Conservation (phyloP, 495 filamentous ascomycete genomes). For the Xylaria telfairii region DNA sequence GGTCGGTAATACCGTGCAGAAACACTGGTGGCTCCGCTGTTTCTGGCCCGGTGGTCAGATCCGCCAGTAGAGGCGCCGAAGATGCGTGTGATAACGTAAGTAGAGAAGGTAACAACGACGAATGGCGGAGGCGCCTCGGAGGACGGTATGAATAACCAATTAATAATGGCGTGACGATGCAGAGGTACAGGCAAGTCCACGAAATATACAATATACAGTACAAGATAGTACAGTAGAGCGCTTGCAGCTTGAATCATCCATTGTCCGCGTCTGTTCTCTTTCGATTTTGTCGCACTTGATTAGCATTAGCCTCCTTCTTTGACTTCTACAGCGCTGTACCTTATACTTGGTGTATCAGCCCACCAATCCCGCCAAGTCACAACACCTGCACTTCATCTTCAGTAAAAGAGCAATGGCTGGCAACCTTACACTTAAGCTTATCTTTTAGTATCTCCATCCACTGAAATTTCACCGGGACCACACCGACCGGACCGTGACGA, state of each 20-base stretch:
- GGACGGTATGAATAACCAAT: constrained; percentile 8
- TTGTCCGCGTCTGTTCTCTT: background rate
- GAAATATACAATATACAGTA: too few relatives aligned
- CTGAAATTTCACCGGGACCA: constrained; percentile 21
- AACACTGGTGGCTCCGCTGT: constrained; percentile 1
- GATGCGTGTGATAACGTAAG: constrained; percentile 17
- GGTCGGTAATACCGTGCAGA: constrained; percentile 5
- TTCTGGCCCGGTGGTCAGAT: constrained; percentile 25
- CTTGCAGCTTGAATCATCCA: background rate
- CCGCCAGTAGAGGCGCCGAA: constrained; percentile 17
- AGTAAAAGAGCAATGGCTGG: background rate
- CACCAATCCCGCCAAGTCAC: background rate
- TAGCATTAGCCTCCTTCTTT: background rate
- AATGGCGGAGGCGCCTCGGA: constrained; percentile 1
- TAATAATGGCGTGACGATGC: background rate
- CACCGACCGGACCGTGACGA: constrained; percentile 7
- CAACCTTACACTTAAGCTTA: too few relatives aligned
- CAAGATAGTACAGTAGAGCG: too few relatives aligned
- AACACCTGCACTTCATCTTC: background rate
- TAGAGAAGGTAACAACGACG: constrained; percentile 11
- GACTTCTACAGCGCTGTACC: background rate
- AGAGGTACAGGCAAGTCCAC: background rate
- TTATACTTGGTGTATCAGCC: background rate
- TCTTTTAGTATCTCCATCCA: background rate
- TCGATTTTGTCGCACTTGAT: background rate